Percentiles rank a stretch among this genome's conserved stretches.
Evolutionary conservation across 352 stramenopile genomes (phyloP).

Genomic region (Globisporangium canariense): DNA sequence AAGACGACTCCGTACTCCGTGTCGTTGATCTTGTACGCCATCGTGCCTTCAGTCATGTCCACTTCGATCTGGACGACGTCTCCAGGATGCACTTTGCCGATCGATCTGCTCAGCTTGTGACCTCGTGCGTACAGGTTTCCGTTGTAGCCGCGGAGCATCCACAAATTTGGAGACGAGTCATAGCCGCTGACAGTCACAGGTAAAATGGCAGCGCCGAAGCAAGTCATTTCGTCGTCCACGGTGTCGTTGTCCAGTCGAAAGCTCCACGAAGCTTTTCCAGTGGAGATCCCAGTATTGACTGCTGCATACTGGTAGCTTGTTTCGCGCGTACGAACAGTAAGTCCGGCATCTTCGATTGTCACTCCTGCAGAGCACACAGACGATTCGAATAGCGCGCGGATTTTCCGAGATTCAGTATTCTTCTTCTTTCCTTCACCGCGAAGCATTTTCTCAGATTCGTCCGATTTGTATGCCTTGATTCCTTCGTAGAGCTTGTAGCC

Average conservation of each 20-base stretch:
- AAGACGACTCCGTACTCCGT: conserved; percentile 87
- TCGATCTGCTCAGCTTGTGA: conserved; percentile 80
- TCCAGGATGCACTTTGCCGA: conserved; percentile 87
- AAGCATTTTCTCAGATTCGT: conserved; percentile 33
- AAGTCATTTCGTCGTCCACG: conserved; percentile 90
- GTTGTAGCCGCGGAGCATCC: conserved; percentile 92
- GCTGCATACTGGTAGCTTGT: conserved; percentile 88
- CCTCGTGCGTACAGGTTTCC: conserved; percentile 89
- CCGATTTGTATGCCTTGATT: conserved; percentile 43
- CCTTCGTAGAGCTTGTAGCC: conserved; percentile 34
- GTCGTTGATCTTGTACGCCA: conserved; percentile 89
- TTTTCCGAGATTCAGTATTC: conserved; percentile 58
- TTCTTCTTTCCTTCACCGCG: conserved; percentile 40
- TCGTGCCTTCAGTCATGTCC: conserved; percentile 83
- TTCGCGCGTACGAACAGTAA: conserved; percentile 75
- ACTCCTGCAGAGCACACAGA: conserved; percentile 77
- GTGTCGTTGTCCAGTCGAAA: conserved; percentile 88
- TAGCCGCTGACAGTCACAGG: conserved; percentile 88
- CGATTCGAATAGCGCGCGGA: conserved; percentile 75
- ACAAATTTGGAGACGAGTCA: conserved; percentile 88
- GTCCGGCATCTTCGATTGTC: conserved; percentile 69
- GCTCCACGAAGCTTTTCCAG: conserved; percentile 81
- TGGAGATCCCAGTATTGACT: conserved; percentile 73
- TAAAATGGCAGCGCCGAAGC: conserved; percentile 87
- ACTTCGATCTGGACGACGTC: conserved; percentile 87